Percentiles rank a stretch among this genome's conserved stretches.
Conservation (phyloP, 1,284 basidiomycete genomes). For the Pterulicium gracile region DNA sequence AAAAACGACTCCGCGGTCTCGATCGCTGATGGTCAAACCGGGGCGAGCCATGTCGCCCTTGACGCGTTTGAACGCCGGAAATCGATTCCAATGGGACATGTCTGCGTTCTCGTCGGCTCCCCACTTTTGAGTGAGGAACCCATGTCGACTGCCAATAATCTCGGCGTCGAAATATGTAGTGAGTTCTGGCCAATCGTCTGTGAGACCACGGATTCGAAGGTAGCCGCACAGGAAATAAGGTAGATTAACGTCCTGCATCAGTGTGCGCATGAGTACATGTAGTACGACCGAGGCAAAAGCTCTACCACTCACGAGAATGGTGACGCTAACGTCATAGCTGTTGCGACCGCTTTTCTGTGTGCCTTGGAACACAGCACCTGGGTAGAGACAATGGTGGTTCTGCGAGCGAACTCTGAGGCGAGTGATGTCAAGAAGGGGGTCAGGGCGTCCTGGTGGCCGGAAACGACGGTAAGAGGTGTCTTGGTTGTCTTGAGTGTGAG, state of each 20-base stretch:
- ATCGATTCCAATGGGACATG: constrained; percentile 84
- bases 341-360: constrained; percentile 79
- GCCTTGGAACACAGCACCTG: constrained; percentile 68
- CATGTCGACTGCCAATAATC: constrained; percentile 81
- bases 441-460: constrained; percentile 19
- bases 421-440: constrained; percentile 65
- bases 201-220: constrained; percentile 80
- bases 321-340: constrained; percentile 78
- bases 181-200: constrained; percentile 83
- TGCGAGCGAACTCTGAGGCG: constrained; percentile 63
- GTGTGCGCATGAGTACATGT: neutral
- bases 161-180: constrained; percentile 93
- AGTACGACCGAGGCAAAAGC: neutral
- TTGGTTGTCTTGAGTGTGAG: too few relatives aligned
- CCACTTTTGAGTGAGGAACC: constrained; percentile 81
- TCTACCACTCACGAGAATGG: constrained; percentile 56
- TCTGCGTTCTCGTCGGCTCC: constrained; percentile 83
- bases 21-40: constrained; percentile 63
- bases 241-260: constrained; percentile 69
- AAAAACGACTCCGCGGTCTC: constrained; percentile 71
- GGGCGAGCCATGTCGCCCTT: constrained; percentile 67
- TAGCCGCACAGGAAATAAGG: constrained; percentile 80
- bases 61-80: constrained; percentile 79
- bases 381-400: constrained; percentile 71
- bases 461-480: constrained; percentile 1